Evolutionary conservation across 2,329 filamentous ascomycete species (phyloP).

Genomic region (Monosporascus cannonballus): DNA sequence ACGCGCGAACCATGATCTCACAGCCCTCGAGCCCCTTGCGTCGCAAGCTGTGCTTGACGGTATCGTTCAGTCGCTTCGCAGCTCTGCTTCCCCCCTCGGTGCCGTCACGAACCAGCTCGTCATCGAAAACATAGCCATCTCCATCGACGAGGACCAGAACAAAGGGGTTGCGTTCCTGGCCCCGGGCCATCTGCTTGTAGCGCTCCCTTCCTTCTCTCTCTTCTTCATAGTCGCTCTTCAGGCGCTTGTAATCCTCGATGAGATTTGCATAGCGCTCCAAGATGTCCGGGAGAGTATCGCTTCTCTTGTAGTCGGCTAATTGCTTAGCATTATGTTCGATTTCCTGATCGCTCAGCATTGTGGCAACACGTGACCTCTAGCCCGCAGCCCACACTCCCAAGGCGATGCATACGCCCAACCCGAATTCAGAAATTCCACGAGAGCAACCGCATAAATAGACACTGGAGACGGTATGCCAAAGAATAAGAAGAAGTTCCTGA

Average conservation of each 20-base stretch:
- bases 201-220: slow-evolving; percentile 46
- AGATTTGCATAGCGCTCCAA: slow-evolving; percentile 31
- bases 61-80: slow-evolving; percentile 46
- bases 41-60: slow-evolving; percentile 41
- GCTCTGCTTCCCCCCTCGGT: slow-evolving; percentile 50
- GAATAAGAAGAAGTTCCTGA: too few species aligned
- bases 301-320: slow-evolving; percentile 26
- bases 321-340: slow-evolving; percentile 20
- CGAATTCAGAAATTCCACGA: background rate
- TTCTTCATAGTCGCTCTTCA: slow-evolving; percentile 53
- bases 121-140: slow-evolving; percentile 53
- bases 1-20: slow-evolving; percentile 49
- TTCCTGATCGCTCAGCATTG: slow-evolving; percentile 22
- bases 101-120: slow-evolving; percentile 39
- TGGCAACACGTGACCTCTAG: background rate
- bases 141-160: slow-evolving; percentile 57
- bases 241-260: slow-evolving; percentile 45
- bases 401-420: background rate
- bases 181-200: slow-evolving; percentile 47
- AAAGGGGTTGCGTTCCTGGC: slow-evolving; percentile 49
- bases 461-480: too few species aligned
- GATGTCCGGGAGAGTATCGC: slow-evolving; percentile 22
- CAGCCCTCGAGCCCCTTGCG: slow-evolving; percentile 42
- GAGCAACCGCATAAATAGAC: too few species aligned
- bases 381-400: background rate